Evolutionary conservation across 2,329 filamentous ascomycete genomes (phyloP), one percentile per base, ranked within the genome.

Genomic region (Rhinocladiella similis): DNA sequence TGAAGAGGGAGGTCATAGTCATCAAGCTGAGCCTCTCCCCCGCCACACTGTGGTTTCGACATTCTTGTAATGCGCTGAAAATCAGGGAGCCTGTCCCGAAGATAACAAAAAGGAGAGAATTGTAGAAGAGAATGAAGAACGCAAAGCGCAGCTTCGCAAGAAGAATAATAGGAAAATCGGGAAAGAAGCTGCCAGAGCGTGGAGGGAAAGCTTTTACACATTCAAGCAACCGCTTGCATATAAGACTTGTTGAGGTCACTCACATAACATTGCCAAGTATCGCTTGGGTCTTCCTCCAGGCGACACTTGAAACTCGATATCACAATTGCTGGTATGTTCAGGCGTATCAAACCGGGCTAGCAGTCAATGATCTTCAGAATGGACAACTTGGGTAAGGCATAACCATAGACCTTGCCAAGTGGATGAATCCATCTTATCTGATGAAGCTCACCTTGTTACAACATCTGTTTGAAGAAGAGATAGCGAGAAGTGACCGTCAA

Each of bases 1-100:
- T 63, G 58, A 48, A 64, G 43, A 6, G 59, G 59, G 41, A 64
- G 54, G 47, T 64, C 62, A 47, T 62, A 64, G 3, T 58, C 59
- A 22, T 50, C 53, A 9, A 39, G 47, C 16, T 39, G 46, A 16
- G 49, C 48, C 10, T 25, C 50, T 25, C 43, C 35, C 18, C 59
- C 50, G 12, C 58, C 55, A 25, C 61, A 63, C 46, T 60, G 48
- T 25, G 61, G 59, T 29, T 52, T 56, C 47, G 59, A 50, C 50
- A 42, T 52, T 29, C 36, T 41, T 48, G 38, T 12, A 38, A 16
- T 6, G 3, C 38, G n/a, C 3, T 16, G 14, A n/a, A 41, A 48
- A 46, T 25, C 3, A 48, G 25, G 25, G 46, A 48, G 6, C 46
- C 46, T 10, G 46, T 41, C 38, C 46, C 46, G 9, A 35, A 33